Evolutionary conservation across 768 basidiomycete genomes (phyloP).

Genomic region (Pleurotus salmoneostramineus): DNA sequence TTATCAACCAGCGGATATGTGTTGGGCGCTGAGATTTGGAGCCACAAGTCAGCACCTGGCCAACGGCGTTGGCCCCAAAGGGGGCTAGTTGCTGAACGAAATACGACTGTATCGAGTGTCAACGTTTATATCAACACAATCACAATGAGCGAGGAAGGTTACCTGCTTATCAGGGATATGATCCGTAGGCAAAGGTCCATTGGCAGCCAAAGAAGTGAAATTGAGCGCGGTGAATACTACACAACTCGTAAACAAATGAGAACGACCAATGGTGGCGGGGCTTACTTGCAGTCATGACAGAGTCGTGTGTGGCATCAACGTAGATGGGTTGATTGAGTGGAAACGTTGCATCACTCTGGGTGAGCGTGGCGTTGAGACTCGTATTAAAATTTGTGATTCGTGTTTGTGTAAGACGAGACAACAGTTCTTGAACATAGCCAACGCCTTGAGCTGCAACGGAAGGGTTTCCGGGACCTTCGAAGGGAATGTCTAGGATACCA

Average conservation of each 20-base stretch:
- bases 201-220: slow-evolving; percentile 54
- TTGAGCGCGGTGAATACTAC: slow-evolving; percentile 70
- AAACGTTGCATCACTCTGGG: slow-evolving; percentile 47
- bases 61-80: slow-evolving; percentile 33
- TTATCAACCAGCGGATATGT: slow-evolving; percentile 68
- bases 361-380: slow-evolving; percentile 66
- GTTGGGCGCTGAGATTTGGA: slow-evolving; percentile 19
- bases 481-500: neutral
- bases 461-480: slow-evolving; percentile 57
- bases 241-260: neutral
- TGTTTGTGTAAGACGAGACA: slow-evolving; percentile 64
- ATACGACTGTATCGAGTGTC: slow-evolving; percentile 20
- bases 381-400: slow-evolving; percentile 51
- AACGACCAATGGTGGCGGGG: slow-evolving; percentile 12
- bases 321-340: slow-evolving; percentile 58
- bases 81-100: slow-evolving; percentile 27
- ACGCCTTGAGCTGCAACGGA: slow-evolving; percentile 57
- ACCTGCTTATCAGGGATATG: slow-evolving; percentile 54
- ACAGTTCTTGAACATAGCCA: slow-evolving; percentile 67
- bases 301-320: slow-evolving; percentile 75
- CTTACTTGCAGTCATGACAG: slow-evolving; percentile 59
- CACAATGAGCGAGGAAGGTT: slow-evolving; percentile 8
- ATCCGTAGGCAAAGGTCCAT: slow-evolving; percentile 59
- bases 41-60: slow-evolving; percentile 41
- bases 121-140: neutral